These are phyloP conservation scores for Harringtonia aguacate DNA, from an alignment of 2,329 filamentous ascomycete species.

Conservation along the genomic window DNA sequence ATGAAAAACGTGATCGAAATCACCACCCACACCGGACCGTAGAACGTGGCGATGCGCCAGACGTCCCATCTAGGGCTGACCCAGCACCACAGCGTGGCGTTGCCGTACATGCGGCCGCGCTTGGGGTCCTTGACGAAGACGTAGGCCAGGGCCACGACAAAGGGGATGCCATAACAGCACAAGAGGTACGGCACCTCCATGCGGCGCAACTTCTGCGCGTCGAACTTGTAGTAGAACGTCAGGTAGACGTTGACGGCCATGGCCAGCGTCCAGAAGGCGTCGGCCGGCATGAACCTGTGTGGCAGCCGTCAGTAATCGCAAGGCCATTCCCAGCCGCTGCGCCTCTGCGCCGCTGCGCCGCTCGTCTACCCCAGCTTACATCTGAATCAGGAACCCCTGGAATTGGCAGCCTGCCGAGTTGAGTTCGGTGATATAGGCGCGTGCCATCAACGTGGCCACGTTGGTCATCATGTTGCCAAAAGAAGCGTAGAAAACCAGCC, in stretches of 20 bases:
- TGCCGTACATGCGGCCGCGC: conserved; percentile 53
- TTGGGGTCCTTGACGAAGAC: conserved; percentile 48
- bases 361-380: no score
- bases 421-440: conserved; percentile 40
- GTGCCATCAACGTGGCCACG: conserved; percentile 63
- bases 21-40: conserved; percentile 58
- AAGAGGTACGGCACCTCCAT: conserved; percentile 64
- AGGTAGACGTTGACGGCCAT: conserved; percentile 81
- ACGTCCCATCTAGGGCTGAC: conserved; percentile 55
- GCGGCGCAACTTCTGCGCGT: conserved; percentile 48
- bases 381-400: conserved; percentile 72
- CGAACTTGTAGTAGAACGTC: conserved; percentile 67
- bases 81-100: conserved; percentile 78
- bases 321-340: no score
- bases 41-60: conserved; percentile 65
- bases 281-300: conserved; percentile 65
- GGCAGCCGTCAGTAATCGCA: background rate
- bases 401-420: conserved; percentile 52
- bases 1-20: conserved; percentile 53
- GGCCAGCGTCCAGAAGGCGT: conserved; percentile 65
- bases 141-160: conserved; percentile 56
- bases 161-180: conserved; percentile 62
- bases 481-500: conserved; percentile 73
- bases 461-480: conserved; percentile 74
- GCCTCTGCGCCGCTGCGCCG: no score